Percentiles rank a stretch among this genome's conserved stretches.
Conservation (phyloP, 1,284 basidiomycete species). For the Porphyrellus sp. region DNA sequence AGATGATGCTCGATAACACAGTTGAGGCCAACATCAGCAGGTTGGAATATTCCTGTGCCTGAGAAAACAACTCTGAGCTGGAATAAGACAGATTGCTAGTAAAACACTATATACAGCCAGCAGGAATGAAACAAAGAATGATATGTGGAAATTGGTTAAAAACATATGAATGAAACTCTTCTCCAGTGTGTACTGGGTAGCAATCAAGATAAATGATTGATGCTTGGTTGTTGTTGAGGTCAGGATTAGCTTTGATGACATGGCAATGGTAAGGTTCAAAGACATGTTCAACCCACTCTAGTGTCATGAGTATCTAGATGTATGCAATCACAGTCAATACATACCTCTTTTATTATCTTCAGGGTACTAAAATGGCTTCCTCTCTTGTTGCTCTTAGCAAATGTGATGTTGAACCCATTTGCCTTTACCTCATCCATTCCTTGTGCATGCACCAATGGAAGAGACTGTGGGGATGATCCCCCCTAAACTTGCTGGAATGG, state of each 20-base stretch:
- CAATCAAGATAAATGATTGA: background rate
- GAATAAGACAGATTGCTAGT: background rate
- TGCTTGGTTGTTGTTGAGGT: background rate
- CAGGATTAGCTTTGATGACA: constrained; percentile 4
- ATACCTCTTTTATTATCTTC: constrained; percentile 9
- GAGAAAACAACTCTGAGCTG: background rate
- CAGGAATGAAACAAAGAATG: constrained; percentile 6
- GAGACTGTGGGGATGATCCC: constrained; percentile 18
- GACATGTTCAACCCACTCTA: constrained; percentile 17
- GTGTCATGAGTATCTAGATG: constrained; percentile 11
- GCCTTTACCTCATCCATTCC: constrained; percentile 16
- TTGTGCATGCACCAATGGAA: constrained; percentile 14
- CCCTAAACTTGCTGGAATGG: constrained; percentile 34
- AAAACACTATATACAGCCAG: background rate
- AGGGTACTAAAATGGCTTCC: background rate
- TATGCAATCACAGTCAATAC: background rate
- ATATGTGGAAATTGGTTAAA: background rate
- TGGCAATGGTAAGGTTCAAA: constrained; percentile 14
- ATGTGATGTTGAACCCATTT: background rate
- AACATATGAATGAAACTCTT: constrained; percentile 4
- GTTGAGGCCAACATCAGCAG: constrained; percentile 21
- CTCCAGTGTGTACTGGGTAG: background rate
- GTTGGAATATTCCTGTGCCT: constrained; percentile 4
- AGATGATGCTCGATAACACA: constrained; percentile 19
- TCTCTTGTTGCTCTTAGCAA: background rate